Conservation (phyloP, 1,139 yeast genomes). For the Sugiyamaella xylanicola region DNA sequence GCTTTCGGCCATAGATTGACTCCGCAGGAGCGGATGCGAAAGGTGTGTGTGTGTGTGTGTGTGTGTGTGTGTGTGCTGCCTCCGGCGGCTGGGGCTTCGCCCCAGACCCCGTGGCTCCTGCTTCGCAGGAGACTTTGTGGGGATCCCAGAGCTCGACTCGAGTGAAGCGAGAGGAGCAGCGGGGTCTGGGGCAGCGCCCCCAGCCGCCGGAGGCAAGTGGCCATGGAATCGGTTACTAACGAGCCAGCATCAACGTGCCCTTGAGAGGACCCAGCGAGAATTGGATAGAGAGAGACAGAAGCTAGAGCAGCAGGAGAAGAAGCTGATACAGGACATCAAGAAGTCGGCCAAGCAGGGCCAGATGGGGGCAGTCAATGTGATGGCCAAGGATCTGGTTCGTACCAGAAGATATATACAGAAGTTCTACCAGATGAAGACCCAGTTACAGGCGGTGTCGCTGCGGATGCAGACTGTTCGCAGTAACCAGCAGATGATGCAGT, state of each 20-base stretch:
- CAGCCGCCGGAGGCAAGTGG: constrained; percentile 12
- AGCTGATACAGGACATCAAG: constrained; percentile 79
- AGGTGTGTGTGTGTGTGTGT: constrained; percentile 43
- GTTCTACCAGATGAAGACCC: constrained; percentile 93
- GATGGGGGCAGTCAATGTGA: constrained; percentile 85
- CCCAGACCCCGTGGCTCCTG: background rate
- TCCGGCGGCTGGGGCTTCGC: background rate
- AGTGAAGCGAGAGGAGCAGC: constrained; percentile 8
- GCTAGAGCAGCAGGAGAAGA: constrained; percentile 89
- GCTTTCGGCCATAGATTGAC: constrained; percentile 91
- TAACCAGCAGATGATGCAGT: constrained; percentile 92
- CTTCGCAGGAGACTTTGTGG: background rate
- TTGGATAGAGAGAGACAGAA: constrained; percentile 83
- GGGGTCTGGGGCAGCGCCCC: constrained; percentile 11
- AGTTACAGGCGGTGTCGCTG: constrained; percentile 88
- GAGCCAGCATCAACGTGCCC: constrained; percentile 76
- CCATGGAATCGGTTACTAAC: background rate
- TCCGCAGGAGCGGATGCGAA: constrained; percentile 91
- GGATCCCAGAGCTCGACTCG: background rate
- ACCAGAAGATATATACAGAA: constrained; percentile 79
- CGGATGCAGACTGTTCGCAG: constrained; percentile 90
- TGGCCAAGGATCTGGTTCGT: constrained; percentile 91
- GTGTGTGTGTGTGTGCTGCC: background rate
- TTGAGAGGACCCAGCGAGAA: constrained; percentile 93
- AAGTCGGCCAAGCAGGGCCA: constrained; percentile 90